Evolutionary conservation across 225 moss, liverwort and hornwort species (phyloP).

Genomic region (Polytrichum formosum): DNA sequence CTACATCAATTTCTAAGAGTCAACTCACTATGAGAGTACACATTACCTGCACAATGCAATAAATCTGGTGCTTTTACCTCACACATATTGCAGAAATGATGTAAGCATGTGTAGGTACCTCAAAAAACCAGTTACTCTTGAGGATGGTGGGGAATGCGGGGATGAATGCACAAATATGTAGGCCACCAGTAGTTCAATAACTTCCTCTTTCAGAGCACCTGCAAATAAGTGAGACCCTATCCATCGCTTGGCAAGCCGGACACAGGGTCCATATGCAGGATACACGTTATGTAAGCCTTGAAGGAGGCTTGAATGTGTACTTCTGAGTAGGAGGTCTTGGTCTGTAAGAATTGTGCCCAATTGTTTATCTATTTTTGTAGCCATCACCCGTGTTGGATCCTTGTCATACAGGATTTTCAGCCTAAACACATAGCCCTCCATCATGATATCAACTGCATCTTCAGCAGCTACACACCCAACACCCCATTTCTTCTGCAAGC

Average conservation of each 20-base stretch:
- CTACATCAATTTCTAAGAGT: no score
- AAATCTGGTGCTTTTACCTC: no score
- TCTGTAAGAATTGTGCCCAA: conserved; percentile 22
- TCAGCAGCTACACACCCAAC: conserved; percentile 66
- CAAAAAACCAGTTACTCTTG: conserved; percentile 80
- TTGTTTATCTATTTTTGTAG: conserved; percentile 29
- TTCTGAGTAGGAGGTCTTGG: conserved; percentile 62
- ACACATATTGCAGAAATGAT: neutral
- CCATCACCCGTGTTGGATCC: conserved; percentile 56
- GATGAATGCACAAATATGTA: conserved; percentile 68
- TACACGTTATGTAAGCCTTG: conserved; percentile 75
- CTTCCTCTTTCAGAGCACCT: conserved; percentile 58
- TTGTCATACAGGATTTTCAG: conserved; percentile 73
- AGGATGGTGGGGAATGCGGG: conserved; percentile 60
- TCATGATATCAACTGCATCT: conserved; percentile 68
- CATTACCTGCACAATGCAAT: no score
- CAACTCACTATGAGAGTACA: no score
- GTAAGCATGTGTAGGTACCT: conserved; percentile 40
- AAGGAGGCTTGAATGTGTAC: conserved; percentile 74
- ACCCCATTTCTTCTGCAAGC: conserved; percentile 70
- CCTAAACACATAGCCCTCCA: conserved; percentile 86
- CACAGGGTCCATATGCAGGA: conserved; percentile 79
- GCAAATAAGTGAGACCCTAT: conserved; percentile 80
- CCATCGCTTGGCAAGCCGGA: conserved; percentile 96
- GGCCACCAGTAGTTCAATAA: conserved; percentile 80